These are phyloP conservation scores for Psilocybe sp. DNA, from an alignment of 768 basidiomycete species.

Conservation along the genomic window DNA sequence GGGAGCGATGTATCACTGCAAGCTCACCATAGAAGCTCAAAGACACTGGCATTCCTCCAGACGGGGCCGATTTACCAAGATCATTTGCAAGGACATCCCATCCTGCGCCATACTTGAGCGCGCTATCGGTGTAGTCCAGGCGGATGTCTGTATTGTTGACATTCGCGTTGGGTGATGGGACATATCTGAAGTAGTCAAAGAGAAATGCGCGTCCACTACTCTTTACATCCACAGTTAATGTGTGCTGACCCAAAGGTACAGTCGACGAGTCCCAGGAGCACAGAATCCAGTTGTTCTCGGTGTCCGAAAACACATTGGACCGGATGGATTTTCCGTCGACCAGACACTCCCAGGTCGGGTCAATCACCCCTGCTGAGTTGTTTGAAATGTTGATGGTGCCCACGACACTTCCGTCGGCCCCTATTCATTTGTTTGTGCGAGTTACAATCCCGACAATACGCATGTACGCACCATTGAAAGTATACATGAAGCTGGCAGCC, in stretches of 20 bases:
- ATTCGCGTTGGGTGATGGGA: slow-evolving; percentile 7
- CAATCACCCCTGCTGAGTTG: slow-evolving; percentile 7
- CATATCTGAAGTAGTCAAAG: slow-evolving; percentile 19
- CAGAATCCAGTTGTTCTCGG: slow-evolving; percentile 17
- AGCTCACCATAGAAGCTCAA: slow-evolving; percentile 22
- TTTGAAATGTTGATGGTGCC: slow-evolving; percentile 10
- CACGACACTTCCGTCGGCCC: slow-evolving; percentile 10
- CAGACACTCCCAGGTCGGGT: slow-evolving; percentile 16
- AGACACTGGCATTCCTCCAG: slow-evolving; percentile 12
- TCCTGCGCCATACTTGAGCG: slow-evolving; percentile 14
- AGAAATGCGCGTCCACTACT: slow-evolving; percentile 11
- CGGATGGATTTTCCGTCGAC: slow-evolving; percentile 8
- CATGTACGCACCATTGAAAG: slow-evolving; percentile 9
- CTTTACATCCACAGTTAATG: slow-evolving; percentile 13
- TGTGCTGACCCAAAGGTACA: slow-evolving; percentile 11
- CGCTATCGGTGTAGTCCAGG: slow-evolving; percentile 18
- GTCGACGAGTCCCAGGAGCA: slow-evolving; percentile 11
- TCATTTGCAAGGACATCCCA: slow-evolving; percentile 15
- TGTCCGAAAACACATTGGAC: slow-evolving; percentile 4
- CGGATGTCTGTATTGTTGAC: slow-evolving; percentile 14
- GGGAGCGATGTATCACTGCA: background rate
- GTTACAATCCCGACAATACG: no score
- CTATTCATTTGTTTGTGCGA: background rate
- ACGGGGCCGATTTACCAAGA: slow-evolving; percentile 13
- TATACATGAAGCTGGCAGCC: slow-evolving; percentile 15